phyloP scores from a whole-genome alignment of 768 basidiomycete genomes.

The Lactarius akahatsu region DNA sequence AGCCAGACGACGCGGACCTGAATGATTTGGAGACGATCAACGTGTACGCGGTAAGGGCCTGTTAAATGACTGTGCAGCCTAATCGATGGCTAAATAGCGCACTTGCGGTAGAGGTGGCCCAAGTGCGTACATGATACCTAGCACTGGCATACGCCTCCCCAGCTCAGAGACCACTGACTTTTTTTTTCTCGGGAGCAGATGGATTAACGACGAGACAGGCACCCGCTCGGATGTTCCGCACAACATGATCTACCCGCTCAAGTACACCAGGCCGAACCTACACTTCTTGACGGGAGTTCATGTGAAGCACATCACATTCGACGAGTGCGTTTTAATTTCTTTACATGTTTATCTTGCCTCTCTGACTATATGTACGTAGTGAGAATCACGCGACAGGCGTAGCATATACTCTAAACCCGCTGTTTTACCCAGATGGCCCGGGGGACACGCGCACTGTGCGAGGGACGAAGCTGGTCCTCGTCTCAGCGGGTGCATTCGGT shows the following conservation, averaged over 20 bases:
- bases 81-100: neutral
- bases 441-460: slow-evolving; percentile 27
- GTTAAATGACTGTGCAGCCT: too few relatives aligned
- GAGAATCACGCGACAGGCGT: slow-evolving; percentile 32
- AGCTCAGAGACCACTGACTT: neutral
- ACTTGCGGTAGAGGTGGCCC: slow-evolving; percentile 47
- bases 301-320: slow-evolving; percentile 39
- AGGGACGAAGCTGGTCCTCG: slow-evolving; percentile 40
- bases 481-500: slow-evolving; percentile 40
- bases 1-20: slow-evolving; percentile 22
- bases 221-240: slow-evolving; percentile 55
- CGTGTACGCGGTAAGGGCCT: slow-evolving; percentile 24
- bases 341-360: slow-evolving; percentile 32
- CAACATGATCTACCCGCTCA: slow-evolving; percentile 40
- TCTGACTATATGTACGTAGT: neutral
- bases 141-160: neutral
- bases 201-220: slow-evolving; percentile 50
- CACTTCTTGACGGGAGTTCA: slow-evolving; percentile 36
- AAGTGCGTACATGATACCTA: slow-evolving; percentile 40
- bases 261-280: slow-evolving; percentile 36
- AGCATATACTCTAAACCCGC: slow-evolving; percentile 8
- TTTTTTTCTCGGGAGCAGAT: slow-evolving; percentile 39
- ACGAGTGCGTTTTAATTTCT: slow-evolving; percentile 31
- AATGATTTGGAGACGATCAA: slow-evolving; percentile 32
- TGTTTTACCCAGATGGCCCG: slow-evolving; percentile 17